phyloP scores from a whole-genome alignment of 2,329 filamentous ascomycete species.

The Xylariaceae sp. region DNA sequence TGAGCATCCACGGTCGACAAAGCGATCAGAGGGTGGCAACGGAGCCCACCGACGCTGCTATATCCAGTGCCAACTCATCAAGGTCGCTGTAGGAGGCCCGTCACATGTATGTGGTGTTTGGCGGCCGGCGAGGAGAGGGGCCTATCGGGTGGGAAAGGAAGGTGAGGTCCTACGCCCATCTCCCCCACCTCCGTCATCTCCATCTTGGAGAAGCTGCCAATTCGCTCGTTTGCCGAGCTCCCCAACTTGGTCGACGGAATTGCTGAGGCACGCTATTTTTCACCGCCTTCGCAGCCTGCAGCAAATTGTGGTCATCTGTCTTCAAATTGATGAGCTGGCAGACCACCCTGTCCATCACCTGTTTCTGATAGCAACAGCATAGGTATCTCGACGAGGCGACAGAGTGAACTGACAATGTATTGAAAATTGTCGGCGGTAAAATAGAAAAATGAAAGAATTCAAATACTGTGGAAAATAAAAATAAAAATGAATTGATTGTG shows the following conservation, averaged over 20 bases:
- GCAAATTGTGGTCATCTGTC: slow-evolving; percentile 25
- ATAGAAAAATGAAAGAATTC: slow-evolving; percentile 7
- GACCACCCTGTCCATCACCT: slow-evolving; percentile 23
- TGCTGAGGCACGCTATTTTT: slow-evolving; percentile 18
- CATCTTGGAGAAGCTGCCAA: slow-evolving; percentile 2
- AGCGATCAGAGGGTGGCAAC: too few species aligned
- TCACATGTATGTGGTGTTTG: neutral
- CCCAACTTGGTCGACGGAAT: slow-evolving; percentile 14
- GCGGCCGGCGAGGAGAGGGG: neutral
- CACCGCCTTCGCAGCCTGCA: slow-evolving; percentile 22
- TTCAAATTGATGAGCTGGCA: slow-evolving; percentile 26
- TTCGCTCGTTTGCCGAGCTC: slow-evolving; percentile 14
- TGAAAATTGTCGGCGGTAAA: slow-evolving; percentile 4
- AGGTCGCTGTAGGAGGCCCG: neutral
- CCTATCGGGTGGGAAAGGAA: neutral
- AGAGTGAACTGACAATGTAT: neutral
- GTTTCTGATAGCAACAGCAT: slow-evolving; percentile 13
- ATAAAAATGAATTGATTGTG: neutral
- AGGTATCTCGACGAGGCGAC: slow-evolving; percentile 9
- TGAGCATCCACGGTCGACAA: neutral
- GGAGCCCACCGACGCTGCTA: neutral
- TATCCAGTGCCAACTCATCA: neutral
- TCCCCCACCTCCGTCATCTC: slow-evolving; percentile 9
- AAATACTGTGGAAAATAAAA: neutral
- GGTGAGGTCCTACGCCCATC: neutral